These are phyloP conservation scores for Botrytis porri DNA, from an alignment of 2,329 filamentous ascomycete genomes.

Conservation along the genomic window DNA sequence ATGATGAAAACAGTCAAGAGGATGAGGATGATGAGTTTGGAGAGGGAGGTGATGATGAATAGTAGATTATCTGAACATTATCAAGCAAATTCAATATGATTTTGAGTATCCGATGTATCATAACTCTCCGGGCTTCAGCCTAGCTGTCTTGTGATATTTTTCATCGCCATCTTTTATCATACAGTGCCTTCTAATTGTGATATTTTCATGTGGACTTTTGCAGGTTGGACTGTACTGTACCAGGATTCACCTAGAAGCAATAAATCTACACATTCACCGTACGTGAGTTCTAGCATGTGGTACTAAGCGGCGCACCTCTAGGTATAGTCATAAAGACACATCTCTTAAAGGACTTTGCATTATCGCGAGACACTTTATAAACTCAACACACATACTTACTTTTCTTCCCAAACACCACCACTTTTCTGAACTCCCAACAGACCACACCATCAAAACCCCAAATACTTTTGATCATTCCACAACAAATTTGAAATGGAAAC, in stretches of 20 bases:
- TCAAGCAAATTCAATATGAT: not conserved
- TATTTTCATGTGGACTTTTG: not conserved
- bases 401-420: not conserved
- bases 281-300: not conserved
- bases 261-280: not conserved
- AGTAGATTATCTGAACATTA: not conserved
- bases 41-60: slow-evolving; percentile 6
- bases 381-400: not conserved
- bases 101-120: not conserved
- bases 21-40: slow-evolving; percentile 37
- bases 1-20: slow-evolving; percentile 41
- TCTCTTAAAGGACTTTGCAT: not conserved
- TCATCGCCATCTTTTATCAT: not conserved
- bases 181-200: not conserved
- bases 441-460: not conserved
- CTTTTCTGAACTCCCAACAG: not conserved
- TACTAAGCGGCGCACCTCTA: not conserved
- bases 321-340: not conserved
- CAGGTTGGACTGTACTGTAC: too few relatives aligned
- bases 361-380: not conserved
- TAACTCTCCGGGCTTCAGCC: not conserved
- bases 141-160: not conserved
- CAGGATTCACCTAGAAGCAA: not conserved
- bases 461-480: not conserved
- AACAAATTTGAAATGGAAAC: not conserved